Base-by-base conservation (phyloP, 208 protist species). In the Leishmania arabica region DNA sequence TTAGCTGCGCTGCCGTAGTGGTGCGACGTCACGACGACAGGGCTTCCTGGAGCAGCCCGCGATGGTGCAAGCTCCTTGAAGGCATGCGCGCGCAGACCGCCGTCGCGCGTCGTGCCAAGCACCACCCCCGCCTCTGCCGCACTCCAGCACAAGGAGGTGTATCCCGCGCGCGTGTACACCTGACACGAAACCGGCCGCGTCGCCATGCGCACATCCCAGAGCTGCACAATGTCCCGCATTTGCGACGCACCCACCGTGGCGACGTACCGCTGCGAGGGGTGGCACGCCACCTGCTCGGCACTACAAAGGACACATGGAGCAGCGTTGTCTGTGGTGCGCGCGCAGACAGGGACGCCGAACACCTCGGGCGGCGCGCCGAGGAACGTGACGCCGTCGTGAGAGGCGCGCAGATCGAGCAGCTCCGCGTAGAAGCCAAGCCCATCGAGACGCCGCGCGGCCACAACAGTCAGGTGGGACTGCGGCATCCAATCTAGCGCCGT, bases 401-500 rank as follows among this genome's bases (percentile, higher is more conserved):
- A 88, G 1, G 92, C 79, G 17, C 92, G 92, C 40, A 94, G 53
- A 83, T 96, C 92, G n/a, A 96, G 86, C 69, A 94, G 82, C 75
- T 92, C 87, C 17, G 86, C 89, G 73, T 87, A 90, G 84, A 87
- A 94, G 37, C 90, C 92, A 0, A 86, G 75, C 31, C 81, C 89
- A 78, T 92, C 90, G 49, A 73, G 80, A 9, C 86, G 86, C 9
- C 85, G 80, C 1, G 89, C 87, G 1, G 91, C 92, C 27, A 93
- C 88, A 19, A 93, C 91, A 7, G 84, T 88, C n/a, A 87, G 78
- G 74, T 91, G 88, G 7, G 85, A 89, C 79, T 84, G 79, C 37
- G 92, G 88, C 69, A 94, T 85, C 92, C 92, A 96, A 76, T 93
- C 90, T 42, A 96, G 60, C 31, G 87, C 89, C 53, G 91, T 91